Percentiles rank a stretch among this genome's conserved stretches.
Evolutionary conservation across 2,329 filamentous ascomycete species (phyloP).

Genomic region (Rutstroemia sydowiana): DNA sequence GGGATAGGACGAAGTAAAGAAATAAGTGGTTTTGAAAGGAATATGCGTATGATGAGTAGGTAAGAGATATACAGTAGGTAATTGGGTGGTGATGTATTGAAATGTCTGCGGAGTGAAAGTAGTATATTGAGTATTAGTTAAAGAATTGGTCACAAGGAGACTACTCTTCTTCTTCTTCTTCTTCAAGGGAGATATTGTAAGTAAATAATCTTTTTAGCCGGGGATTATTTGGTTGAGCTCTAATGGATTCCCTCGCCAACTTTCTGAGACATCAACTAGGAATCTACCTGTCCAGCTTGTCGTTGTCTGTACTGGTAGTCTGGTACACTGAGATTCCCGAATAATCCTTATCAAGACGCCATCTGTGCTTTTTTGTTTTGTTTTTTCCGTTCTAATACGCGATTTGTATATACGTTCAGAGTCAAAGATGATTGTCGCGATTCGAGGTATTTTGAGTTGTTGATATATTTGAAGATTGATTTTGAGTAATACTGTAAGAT

Average conservation of each 20-base stretch:
- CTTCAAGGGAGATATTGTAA: neutral
- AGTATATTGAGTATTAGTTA: neutral
- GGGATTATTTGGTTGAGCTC: no score
- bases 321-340: neutral
- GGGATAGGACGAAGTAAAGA: constrained; percentile 2
- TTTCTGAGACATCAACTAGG: constrained; percentile 18
- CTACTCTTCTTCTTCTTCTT: neutral
- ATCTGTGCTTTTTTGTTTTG: no score
- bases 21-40: neutral
- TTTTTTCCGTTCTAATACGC: no score
- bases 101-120: neutral
- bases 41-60: neutral
- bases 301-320: neutral
- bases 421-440: no score
- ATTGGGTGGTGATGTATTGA: neutral
- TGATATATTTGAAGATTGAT: neutral
- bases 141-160: constrained; percentile 1
- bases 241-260: constrained; percentile 13
- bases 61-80: neutral
- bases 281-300: constrained; percentile 17
- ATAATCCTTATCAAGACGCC: neutral
- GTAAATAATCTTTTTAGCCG: neutral
- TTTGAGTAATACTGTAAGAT: neutral
- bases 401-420: no score
- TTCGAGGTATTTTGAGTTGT: neutral